Evolutionary conservation across 176 grass and related monocot species (phyloP).

Genomic region (Oryza rufipogon): DNA sequence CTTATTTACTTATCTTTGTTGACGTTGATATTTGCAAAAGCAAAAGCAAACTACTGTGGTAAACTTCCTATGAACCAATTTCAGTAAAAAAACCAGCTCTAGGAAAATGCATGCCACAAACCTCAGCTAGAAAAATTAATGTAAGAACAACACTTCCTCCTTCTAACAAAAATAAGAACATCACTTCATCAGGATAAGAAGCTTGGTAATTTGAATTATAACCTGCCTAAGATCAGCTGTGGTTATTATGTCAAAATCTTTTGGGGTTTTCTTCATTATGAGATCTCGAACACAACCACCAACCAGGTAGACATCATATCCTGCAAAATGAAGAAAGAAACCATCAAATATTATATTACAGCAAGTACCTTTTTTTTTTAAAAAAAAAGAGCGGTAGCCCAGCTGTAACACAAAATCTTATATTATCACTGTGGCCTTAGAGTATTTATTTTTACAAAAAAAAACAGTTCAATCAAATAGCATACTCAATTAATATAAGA

Average conservation of each 20-base stretch:
- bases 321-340: slow-evolving; percentile 50
- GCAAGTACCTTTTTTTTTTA: not conserved
- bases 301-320: slow-evolving; percentile 94
- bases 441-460: not conserved
- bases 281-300: slow-evolving; percentile 95
- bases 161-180: not conserved
- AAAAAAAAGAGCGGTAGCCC: not conserved
- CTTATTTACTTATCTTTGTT: not conserved
- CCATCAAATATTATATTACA: not conserved
- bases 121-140: not conserved
- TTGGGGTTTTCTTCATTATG: slow-evolving; percentile 90
- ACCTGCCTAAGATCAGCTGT: slow-evolving; percentile 90
- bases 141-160: not conserved
- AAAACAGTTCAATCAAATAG: not conserved
- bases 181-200: slow-evolving; percentile 20
- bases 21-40: not conserved
- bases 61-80: not conserved
- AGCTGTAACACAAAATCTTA: slow-evolving; percentile 16
- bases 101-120: slow-evolving; percentile 10
- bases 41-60: not conserved
- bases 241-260: slow-evolving; percentile 98
- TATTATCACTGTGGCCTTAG: not conserved
- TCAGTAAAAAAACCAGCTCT: slow-evolving; percentile 23
- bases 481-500: not conserved
- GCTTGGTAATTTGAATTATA: slow-evolving; percentile 46